Evolutionary conservation across 306 rosid genomes (phyloP), one percentile per base, ranked within the genome.

Genomic region (Glycyrrhiza uralensis): DNA sequence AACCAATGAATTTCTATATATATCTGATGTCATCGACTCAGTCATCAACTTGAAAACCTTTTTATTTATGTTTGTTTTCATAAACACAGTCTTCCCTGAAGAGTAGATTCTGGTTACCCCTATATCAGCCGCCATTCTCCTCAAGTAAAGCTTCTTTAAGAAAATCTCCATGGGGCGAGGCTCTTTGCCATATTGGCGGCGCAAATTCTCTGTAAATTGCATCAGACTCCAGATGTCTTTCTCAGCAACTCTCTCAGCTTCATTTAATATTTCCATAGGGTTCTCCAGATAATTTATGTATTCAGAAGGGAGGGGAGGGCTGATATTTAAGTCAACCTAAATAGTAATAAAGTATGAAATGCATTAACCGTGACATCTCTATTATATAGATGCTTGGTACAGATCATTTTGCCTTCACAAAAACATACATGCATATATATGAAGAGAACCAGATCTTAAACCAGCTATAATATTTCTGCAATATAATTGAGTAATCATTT

Each of bases 81-180:
- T 87, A 33, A 54, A 67, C 66, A 94, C 87, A 11, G 20, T 79
- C 87, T 89, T 94, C 76, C 98, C 95, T 12, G 83, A 72, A 70
- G 92, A 77, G 80, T 83, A 91, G 41, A 94, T 86, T 66, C 85
- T 85, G 49, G 71, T 69, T 79, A 94, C 82, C 58, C 98, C 97
- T 18, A 94, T 77, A 84, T 94, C 98, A 18, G 96, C 98, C 1
- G 98, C 92, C 98, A 94, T 94, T 86, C 97, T 94, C 74, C 87
- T 83, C 79, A 91, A 87, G 39, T 94, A 94, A 45, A 94, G 94
- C 81, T 89, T 91, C 83, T 87, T 85, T 68, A 91, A 72, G 12
- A 94, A 76, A 76, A 88, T 72, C 88, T 86, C 97, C 98, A 91
- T 86, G 55, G 97, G 83, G 70, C 52, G 75, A 64, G 98, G 98